phyloP scores from a whole-genome alignment of 2,329 filamentous ascomycete species.

The Cercospora zeina region DNA sequence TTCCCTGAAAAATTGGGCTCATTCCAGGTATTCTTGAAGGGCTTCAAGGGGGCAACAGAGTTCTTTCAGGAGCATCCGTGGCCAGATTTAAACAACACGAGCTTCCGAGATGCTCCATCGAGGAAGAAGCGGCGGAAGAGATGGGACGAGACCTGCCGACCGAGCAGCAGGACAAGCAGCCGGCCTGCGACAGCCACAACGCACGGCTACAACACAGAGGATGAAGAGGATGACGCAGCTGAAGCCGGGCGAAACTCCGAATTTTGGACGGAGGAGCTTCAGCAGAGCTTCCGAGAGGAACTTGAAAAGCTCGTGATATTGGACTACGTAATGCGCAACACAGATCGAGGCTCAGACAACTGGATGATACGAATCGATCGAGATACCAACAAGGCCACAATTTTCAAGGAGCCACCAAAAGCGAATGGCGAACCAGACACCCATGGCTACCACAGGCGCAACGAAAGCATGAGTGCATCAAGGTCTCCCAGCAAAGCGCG shows the following conservation, averaged over 20 bases:
- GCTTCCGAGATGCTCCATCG: conserved; percentile 65
- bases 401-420: conserved; percentile 80
- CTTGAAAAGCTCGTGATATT: conserved; percentile 95
- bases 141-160: conserved; percentile 83
- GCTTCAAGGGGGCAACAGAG: conserved; percentile 94
- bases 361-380: conserved; percentile 99
- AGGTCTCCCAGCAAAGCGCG: conserved; percentile 34
- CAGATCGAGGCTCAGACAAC: conserved; percentile 92
- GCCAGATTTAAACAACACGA: conserved; percentile 79
- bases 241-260: conserved; percentile 53
- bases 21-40: conserved; percentile 96
- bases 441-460: conserved; percentile 47
- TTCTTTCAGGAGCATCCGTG: conserved; percentile 94
- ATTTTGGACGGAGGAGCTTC: conserved; percentile 82
- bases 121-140: conserved; percentile 66
- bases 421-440: conserved; percentile 46
- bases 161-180: conserved; percentile 48
- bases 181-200: conserved; percentile 54
- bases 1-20: conserved; percentile 89
- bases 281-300: conserved; percentile 91
- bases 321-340: conserved; percentile 99
- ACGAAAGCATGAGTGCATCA: conserved; percentile 80
- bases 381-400: conserved; percentile 76
- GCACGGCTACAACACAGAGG: conserved; percentile 43
- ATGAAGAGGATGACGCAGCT: conserved; percentile 29